Evolutionary conservation across 176 grass and related monocot species (phyloP), one percentile per base, ranked within the genome.

Genomic region (Chloris gayana): DNA sequence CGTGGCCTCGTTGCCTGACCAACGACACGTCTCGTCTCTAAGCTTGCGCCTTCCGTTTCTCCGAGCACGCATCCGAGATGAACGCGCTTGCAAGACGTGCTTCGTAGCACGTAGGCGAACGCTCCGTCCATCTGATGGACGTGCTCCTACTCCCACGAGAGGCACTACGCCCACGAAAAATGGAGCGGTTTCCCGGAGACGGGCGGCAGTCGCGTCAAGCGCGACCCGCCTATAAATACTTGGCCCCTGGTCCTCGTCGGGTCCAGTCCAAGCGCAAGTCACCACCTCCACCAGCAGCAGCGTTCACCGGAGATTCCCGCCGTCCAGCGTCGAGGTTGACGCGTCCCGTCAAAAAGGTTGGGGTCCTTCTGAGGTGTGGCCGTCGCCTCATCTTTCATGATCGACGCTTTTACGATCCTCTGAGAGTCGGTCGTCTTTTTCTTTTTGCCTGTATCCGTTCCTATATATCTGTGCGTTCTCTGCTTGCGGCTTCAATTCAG

Each of bases 341-440:
- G 45, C 71, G 0, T 45, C 77, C 27, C 46, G 67, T 35, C 39
- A n/a, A 21, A 86, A 86, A 75, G 77, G 61, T 33, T 12, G 49
- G 6, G 35, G 26, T 30, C 53, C 33, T 56, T 56, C 19, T 39
- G 31, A 30, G 18, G 22, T 61, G 82, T 77, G 73, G 74, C 39
- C 17, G 41, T 47, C 38, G 27, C 27, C 14, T 21, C 57, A 24
- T n/a, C 75, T 33, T 14, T 64, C 45, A 59, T 64, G 70, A 84
- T 88, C 84, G 56, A 25, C 22, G 41, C 44, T 76, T 75, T 88
- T 75, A 54, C 65, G 64, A 76, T 88, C 38, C 35, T 80, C 26
- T 54, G 81, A 35, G 82, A 84, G 29, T 61, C 58, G 14, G 14
- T 0, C 58, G 1, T 13, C 58, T 4, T 1, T n/a, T 24, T 15